A percentile compares a stretch with the other conserved stretches of the same genome.
phyloP scores from a whole-genome alignment of 805 yeast species.

The Myxozyma mucilagina region DNA sequence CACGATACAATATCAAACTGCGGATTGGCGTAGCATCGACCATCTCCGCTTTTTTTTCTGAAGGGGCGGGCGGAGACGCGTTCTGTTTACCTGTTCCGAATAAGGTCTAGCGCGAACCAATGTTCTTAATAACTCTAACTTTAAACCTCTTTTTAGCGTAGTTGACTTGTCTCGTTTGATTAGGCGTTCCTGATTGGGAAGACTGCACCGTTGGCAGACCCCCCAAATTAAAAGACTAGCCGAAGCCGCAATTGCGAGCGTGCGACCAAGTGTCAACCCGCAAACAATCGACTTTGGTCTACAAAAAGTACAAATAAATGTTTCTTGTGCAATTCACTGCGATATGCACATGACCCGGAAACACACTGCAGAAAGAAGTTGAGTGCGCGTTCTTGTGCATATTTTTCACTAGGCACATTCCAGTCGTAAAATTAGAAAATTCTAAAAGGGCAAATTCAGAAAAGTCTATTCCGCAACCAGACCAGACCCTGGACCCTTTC shows the following conservation, averaged over 20 bases:
- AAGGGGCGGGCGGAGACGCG: slow-evolving; percentile 5
- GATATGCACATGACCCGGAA: too few relatives aligned
- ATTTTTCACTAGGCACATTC: slow-evolving; percentile 1
- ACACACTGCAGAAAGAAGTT: background rate
- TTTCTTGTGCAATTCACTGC: too few relatives aligned
- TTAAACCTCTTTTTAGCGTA: background rate
- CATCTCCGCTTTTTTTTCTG: background rate
- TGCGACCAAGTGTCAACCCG: too few relatives aligned
- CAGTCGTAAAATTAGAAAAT: background rate
- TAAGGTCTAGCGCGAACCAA: background rate
- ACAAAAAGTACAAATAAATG: too few relatives aligned
- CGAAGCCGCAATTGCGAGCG: too few relatives aligned
- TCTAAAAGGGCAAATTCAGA: background rate
- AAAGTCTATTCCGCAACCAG: background rate
- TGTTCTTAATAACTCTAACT: background rate
- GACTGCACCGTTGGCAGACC: too few relatives aligned
- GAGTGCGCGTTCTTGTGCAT: background rate
- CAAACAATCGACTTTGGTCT: too few relatives aligned
- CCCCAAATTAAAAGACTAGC: too few relatives aligned
- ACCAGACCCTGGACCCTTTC: background rate
- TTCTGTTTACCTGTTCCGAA: background rate
- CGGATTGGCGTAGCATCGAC: too few relatives aligned
- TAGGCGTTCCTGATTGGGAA: too few relatives aligned
- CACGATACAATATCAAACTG: background rate
- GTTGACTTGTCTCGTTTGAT: too few relatives aligned